These are phyloP conservation scores for Podaxis rugospora DNA, from an alignment of 768 basidiomycete species.

Conservation along the genomic window DNA sequence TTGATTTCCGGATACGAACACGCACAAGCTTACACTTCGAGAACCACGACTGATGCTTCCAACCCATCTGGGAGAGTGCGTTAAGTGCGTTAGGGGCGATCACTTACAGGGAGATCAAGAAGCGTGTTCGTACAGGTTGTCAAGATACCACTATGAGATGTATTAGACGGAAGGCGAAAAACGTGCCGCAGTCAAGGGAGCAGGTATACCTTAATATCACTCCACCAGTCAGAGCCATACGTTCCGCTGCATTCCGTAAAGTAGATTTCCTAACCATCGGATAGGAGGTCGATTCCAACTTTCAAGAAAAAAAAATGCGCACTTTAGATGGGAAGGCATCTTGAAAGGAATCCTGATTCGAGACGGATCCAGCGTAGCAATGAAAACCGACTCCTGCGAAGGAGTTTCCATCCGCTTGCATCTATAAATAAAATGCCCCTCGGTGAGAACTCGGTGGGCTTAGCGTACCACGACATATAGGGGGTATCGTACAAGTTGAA, in stretches of 20 bases:
- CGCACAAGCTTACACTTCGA: constrained; percentile 35
- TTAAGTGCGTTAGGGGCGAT: background rate
- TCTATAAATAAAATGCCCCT: constrained; percentile 22
- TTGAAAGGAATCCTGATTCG: constrained; percentile 53
- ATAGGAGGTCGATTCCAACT: background rate
- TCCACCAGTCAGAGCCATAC: constrained; percentile 73
- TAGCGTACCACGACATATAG: background rate
- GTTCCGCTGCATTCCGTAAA: constrained; percentile 66
- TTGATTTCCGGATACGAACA: background rate
- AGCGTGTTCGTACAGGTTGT: constrained; percentile 39
- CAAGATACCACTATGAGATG: constrained; percentile 56
- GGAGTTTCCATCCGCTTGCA: constrained; percentile 50
- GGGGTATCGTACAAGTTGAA: constrained; percentile 31
- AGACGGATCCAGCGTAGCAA: constrained; percentile 58
- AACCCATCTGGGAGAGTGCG: constrained; percentile 20
- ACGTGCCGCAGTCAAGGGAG: background rate
- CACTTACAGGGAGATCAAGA: background rate
- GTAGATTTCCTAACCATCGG: constrained; percentile 34
- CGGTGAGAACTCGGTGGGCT: background rate
- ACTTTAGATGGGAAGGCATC: constrained; percentile 53
- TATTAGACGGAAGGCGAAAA: background rate
- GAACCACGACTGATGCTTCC: constrained; percentile 25
- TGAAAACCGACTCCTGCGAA: constrained; percentile 71
- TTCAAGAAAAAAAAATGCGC: background rate
- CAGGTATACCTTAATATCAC: constrained; percentile 60